Percentiles rank a stretch among this genome's conserved stretches.
Evolutionary conservation across 768 basidiomycete genomes (phyloP).

Genomic region (Saitozyma sp.): DNA sequence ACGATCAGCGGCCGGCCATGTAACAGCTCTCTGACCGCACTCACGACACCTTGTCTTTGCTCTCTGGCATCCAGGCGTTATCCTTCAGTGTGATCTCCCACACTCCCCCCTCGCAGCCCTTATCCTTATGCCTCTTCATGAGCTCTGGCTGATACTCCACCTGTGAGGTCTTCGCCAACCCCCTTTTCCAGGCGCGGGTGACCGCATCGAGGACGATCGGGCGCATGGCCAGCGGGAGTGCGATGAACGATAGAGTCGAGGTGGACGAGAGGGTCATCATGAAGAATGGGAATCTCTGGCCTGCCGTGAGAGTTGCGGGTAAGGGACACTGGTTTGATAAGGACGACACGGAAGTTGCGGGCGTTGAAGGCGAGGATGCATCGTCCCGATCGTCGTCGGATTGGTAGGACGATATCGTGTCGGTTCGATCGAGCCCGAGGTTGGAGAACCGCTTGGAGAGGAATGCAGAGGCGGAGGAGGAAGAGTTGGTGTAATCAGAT

Average conservation of each 20-base stretch:
- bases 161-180: constrained; percentile 25
- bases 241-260: constrained; percentile 42
- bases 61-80: constrained; percentile 37
- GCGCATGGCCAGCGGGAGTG: constrained; percentile 34
- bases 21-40: constrained; percentile 6
- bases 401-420: constrained; percentile 16
- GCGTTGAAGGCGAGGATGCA: constrained; percentile 21
- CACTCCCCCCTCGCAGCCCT: constrained; percentile 42
- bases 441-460: constrained; percentile 20
- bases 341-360: constrained; percentile 40
- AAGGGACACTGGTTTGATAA: constrained; percentile 35
- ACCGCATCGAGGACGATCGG: constrained; percentile 32
- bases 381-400: constrained; percentile 15
- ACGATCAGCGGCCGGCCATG: background rate
- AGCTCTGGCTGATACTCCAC: constrained; percentile 42
- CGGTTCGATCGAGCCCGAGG: constrained; percentile 25
- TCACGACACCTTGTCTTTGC: constrained; percentile 40
- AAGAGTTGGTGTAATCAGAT: constrained; percentile 18
- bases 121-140: constrained; percentile 38
- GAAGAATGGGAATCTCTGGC: constrained; percentile 36
- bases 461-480: constrained; percentile 12
- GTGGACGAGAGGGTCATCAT: constrained; percentile 35
- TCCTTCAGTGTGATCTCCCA: constrained; percentile 42
- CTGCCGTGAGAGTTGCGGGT: constrained; percentile 15
- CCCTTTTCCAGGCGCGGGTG: constrained; percentile 32